Evolutionary conservation across 2,329 filamentous ascomycete genomes (phyloP), one percentile per base, ranked within the genome.

Genomic region (Cladosporium cucumerinum): DNA sequence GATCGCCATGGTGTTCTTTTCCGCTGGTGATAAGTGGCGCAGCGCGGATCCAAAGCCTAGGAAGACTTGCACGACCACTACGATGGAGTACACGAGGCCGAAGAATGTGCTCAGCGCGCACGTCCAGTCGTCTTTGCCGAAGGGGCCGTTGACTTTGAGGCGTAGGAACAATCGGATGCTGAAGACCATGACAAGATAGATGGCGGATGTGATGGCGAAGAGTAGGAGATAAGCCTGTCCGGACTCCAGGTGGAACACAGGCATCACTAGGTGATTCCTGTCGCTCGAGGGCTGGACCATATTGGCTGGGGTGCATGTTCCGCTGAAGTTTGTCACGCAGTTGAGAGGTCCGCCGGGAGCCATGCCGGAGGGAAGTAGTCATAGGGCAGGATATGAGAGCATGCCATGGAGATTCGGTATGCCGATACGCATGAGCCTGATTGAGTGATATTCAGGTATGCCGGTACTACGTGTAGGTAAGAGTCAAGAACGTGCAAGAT

Each of bases 131-230:
- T 75, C 73, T 49, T 63, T 69, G 12, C 72, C 70, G 16, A 73
- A 67, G 0, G 73, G 73, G 0, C 72, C 72, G 34, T 72, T 74
- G 68, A 75, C 68, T 59, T 67, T 70, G 3, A 67, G 28, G 14
- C 73, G 69, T 12, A 74, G 67, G 67, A 72, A 73, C 1, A 71
- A 23, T 6, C 73, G 72, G 48, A 74, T 69, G 10, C 63, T n/a
- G 52, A 71, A 71, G 28, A 69, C 67, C 25, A 72, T 61, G 18
- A 69, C 51, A 1, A 71, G 67, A 69, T 68, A 74, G 51, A 69
- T 57, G 32, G 69, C 63, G n/a, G 62, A 70, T 5, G 72, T 72
- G 21, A 65, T 28, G 28, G 64, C 66, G 54, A 68, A 66, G 57
- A 74, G 68, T 52, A 71, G 60, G 52, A 73, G 65, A 57, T 66